Base-by-base conservation (phyloP, 345 rosid species). In the Trapa bicornis region DNA sequence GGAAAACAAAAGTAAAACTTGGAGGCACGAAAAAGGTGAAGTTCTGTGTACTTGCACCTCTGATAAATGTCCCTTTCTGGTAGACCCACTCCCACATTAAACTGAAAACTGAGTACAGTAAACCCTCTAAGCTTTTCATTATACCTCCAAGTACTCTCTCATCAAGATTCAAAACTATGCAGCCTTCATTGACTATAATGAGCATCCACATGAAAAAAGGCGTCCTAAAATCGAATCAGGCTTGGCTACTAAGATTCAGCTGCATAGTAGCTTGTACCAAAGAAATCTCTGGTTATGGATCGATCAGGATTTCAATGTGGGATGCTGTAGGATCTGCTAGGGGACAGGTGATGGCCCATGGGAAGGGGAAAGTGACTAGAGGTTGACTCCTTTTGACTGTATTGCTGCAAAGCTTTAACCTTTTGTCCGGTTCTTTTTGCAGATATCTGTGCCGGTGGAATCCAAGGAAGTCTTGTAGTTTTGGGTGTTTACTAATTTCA, bases 31-130 rank as follows among this genome's bases (percentile, higher is more conserved):
- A n/a, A 67, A 53, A 56, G 67, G 67, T 65, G 8, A 65, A 42
- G n/a, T 65, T 53, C 35, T 67, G 50, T 67, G 50, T 67, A 37
- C 69, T 67, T 67, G 63, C 70, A 67, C 70, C 29, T 22, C 29
- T 53, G 62, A 36, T 37, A 33, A 36, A 6, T 35, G 54, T 48
- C 16, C 13, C 39, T 33, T 50, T 32, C 32, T 11, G 17, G 12
- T 11, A 38, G 10, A n/a, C 67, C 16, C 41, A 47, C 6, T 3
- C 37, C 63, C 0, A 45, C 48, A 45, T 11, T 4, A 32, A 58
- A 35, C 63, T 29, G 63, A 45, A 45, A 45, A 45, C 48, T 7
- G 48, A 45, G 48, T 45, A 11, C 33, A 29, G 15, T 38, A 58
- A 58, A 5, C 16, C 60, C 60, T 35, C 35, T 58, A 15, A 15